Conservation (phyloP, 2,329 filamentous ascomycete genomes). For the Talaromyces sp. region DNA sequence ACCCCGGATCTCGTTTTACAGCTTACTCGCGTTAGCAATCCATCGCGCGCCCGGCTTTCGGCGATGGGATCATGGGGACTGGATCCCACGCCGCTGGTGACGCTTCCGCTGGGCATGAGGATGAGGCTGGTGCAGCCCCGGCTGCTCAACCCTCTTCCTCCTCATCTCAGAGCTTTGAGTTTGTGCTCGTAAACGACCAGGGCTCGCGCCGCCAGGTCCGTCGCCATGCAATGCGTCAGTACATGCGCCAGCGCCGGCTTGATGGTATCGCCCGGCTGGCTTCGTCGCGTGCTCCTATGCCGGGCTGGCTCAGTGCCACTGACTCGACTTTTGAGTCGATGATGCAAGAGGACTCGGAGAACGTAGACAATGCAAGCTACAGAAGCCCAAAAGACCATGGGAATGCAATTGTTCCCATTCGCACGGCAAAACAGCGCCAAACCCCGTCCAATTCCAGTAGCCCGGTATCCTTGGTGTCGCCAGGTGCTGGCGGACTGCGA, state of each 20-base stretch:
- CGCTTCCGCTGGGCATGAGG: neutral
- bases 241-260: conserved; percentile 27
- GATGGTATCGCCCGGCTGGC: conserved; percentile 27
- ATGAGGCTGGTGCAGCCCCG: neutral
- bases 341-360: conserved; percentile 7
- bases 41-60: neutral
- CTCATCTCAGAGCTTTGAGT: conserved; percentile 25
- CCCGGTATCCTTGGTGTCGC: conserved; percentile 6
- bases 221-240: conserved; percentile 31
- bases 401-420: neutral
- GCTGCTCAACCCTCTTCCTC: neutral
- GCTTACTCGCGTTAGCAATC: neutral
- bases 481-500: conserved; percentile 14
- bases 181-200: conserved; percentile 27
- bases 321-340: conserved; percentile 1
- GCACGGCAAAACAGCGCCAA: neutral
- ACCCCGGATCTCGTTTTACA: conserved; percentile 2
- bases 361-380: conserved; percentile 7
- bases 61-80: conserved; percentile 26
- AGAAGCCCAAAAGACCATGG: conserved; percentile 3
- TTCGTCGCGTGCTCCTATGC: conserved; percentile 21
- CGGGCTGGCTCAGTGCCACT: conserved; percentile 17
- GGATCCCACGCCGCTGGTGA: conserved; percentile 12
- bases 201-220: conserved; percentile 28
- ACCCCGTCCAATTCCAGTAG: conserved; percentile 2